These are phyloP conservation scores for Nannizzia gypsea DNA, from an alignment of 2,329 filamentous ascomycete species.

Conservation along the genomic window DNA sequence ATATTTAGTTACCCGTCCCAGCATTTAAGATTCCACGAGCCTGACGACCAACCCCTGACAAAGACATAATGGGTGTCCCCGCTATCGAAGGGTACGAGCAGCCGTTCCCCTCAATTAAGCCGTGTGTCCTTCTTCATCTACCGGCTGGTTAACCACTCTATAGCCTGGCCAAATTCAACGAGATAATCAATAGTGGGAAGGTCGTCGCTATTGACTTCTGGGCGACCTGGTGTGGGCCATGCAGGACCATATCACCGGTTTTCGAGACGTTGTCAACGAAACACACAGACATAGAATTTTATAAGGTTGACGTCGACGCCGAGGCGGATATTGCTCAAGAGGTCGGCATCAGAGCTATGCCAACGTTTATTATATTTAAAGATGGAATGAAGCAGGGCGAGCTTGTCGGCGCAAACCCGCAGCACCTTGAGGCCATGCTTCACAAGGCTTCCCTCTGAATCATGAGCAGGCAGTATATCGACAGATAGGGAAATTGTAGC, in stretches of 20 bases:
- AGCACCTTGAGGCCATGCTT: constrained; percentile 41
- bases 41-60: no score
- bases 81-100: no score
- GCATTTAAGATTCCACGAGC: no score
- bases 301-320: constrained; percentile 46
- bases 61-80: no score
- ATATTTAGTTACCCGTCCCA: no score
- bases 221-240: constrained; percentile 47
- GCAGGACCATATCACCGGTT: constrained; percentile 43
- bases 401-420: constrained; percentile 55
- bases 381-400: constrained; percentile 25
- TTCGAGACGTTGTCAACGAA: constrained; percentile 41
- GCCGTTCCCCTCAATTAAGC: no score
- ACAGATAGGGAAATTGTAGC: no score
- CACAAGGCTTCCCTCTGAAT: no score
- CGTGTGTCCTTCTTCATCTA: no score
- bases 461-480: no score
- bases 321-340: constrained; percentile 40
- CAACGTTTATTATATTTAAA: constrained; percentile 32
- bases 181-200: constrained; percentile 12
- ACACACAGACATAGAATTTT: constrained; percentile 40
- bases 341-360: constrained; percentile 39
- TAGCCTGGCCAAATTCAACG: background rate
- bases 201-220: constrained; percentile 45
- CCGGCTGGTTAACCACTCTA: background rate